These are phyloP conservation scores for Cicer cuneatum DNA, from an alignment of 306 rosid genomes.

Conservation along the genomic window DNA sequence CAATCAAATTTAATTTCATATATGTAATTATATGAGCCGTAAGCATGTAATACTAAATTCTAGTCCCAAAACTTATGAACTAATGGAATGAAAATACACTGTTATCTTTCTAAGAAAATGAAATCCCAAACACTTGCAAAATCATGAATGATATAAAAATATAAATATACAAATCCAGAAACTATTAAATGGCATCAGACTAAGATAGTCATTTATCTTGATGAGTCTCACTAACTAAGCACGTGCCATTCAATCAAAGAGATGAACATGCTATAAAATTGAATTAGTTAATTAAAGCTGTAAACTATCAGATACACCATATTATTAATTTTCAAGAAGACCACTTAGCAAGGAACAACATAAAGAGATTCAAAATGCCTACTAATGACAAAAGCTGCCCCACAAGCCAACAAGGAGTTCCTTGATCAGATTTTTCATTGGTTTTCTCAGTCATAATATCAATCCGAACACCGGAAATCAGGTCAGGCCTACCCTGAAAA, in stretches of 20 bases:
- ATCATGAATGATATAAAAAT: slow-evolving; percentile 18
- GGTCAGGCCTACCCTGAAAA: slow-evolving; percentile 78
- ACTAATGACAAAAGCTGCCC: slow-evolving; percentile 73
- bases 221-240: slow-evolving; percentile 14
- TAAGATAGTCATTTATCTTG: slow-evolving; percentile 10
- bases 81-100: slow-evolving; percentile 23
- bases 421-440: slow-evolving; percentile 50
- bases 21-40: slow-evolving; percentile 8
- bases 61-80: slow-evolving; percentile 1
- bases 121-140: slow-evolving; percentile 29
- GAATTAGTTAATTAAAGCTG: slow-evolving; percentile 14
- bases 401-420: slow-evolving; percentile 65
- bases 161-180: not conserved
- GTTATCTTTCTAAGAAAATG: slow-evolving; percentile 22
- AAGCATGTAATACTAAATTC: not conserved
- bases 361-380: slow-evolving; percentile 45
- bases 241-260: slow-evolving; percentile 22
- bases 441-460: slow-evolving; percentile 76
- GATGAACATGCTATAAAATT: slow-evolving; percentile 20
- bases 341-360: slow-evolving; percentile 3
- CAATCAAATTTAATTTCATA: not conserved
- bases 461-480: slow-evolving; percentile 81
- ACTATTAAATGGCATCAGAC: slow-evolving; percentile 31
- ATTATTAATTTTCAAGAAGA: slow-evolving; percentile 33
- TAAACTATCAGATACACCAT: slow-evolving; percentile 7